Evolutionary conservation across 768 basidiomycete species (phyloP).

Genomic region (Inosperma sp.): DNA sequence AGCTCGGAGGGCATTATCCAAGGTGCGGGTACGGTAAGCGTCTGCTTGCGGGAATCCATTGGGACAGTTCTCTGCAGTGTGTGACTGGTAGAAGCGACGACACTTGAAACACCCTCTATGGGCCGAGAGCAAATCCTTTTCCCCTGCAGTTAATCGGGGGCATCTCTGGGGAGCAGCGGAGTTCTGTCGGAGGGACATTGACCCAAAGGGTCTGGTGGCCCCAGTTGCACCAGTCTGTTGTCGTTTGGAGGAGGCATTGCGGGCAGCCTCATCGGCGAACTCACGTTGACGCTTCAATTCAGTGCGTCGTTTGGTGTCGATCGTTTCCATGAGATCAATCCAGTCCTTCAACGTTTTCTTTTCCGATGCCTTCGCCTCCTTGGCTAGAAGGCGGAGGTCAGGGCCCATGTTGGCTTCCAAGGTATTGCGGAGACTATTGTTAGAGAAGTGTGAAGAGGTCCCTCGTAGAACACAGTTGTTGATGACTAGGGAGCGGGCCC

Average conservation of each 20-base stretch:
- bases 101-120: constrained; percentile 27
- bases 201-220: neutral
- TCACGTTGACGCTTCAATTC: neutral
- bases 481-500: neutral
- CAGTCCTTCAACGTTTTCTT: constrained; percentile 4
- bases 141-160: neutral
- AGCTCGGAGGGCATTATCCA: neutral
- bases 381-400: constrained; percentile 8
- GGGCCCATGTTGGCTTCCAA: constrained; percentile 17
- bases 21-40: neutral
- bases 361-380: constrained; percentile 1
- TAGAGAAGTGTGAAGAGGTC: constrained; percentile 10
- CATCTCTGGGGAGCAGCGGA: neutral
- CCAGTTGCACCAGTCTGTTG: neutral
- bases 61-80: constrained; percentile 15
- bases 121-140: neutral
- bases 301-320: neutral
- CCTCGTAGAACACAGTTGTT: constrained; percentile 15
- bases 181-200: neutral
- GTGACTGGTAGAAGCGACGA: constrained; percentile 11
- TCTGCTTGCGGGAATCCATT: constrained; percentile 17
- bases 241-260: neutral
- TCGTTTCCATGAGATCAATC: constrained; percentile 2
- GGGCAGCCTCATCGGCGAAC: neutral
- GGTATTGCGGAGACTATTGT: constrained; percentile 9